Conservation (phyloP, 176 grass and related monocot species). For the Triticum timopheevii region DNA sequence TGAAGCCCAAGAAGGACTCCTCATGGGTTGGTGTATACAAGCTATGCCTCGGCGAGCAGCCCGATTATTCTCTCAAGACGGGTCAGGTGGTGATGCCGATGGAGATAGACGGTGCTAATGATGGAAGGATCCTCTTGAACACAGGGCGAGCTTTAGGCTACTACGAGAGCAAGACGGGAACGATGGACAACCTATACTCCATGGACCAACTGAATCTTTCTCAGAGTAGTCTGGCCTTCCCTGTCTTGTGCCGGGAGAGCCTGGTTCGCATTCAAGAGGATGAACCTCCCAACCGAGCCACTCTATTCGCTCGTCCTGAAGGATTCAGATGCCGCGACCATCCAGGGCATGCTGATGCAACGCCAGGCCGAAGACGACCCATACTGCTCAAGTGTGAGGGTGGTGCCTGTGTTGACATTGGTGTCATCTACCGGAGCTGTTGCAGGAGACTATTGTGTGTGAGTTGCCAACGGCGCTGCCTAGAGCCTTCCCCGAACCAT, state of each 20-base stretch:
- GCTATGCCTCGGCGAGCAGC: not conserved
- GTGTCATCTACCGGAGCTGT: not conserved
- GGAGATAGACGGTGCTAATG: not conserved
- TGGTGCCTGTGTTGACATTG: not conserved
- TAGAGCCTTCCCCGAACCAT: not conserved
- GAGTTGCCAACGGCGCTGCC: not conserved
- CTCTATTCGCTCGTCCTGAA: not conserved
- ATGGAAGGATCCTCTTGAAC: not conserved
- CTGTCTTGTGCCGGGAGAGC: constrained; percentile 3
- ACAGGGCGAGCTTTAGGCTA: not conserved
- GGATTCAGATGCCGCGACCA: not conserved
- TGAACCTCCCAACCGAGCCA: not conserved
- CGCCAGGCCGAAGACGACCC: not conserved
- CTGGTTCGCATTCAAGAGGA: not conserved
- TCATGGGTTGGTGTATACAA: not conserved
- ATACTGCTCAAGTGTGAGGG: not conserved
- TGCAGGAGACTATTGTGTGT: not conserved
- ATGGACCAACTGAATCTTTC: not conserved
- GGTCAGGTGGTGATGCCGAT: not conserved
- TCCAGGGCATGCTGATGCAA: not conserved
- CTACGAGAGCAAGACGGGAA: not conserved
- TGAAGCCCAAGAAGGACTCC: not conserved
- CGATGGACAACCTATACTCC: not conserved
- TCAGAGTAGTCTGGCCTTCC: not conserved
- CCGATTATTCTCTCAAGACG: not conserved